Conservation (phyloP, 495 filamentous ascomycete genomes). For the Aspergillus bridgeri region DNA sequence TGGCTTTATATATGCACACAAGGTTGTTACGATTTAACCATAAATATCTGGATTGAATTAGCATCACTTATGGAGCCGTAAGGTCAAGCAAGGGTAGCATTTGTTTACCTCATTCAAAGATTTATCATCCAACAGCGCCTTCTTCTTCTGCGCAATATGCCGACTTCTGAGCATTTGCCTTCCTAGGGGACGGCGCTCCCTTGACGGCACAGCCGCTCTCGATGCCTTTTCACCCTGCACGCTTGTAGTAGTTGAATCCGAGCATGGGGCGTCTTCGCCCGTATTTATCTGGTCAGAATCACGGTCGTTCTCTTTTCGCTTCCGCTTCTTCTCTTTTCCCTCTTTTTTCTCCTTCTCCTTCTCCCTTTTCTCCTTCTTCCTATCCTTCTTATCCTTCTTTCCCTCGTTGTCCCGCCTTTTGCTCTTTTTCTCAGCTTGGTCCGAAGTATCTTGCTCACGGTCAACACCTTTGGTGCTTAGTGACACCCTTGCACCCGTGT, state of each 20-base stretch:
- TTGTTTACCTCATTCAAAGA: slow-evolving; percentile 69
- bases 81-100: background rate
- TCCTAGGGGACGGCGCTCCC: slow-evolving; percentile 44
- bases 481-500: background rate
- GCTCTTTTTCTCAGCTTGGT: slow-evolving; percentile 10
- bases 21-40: slow-evolving; percentile 54
- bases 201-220: slow-evolving; percentile 23
- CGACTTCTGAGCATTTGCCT: slow-evolving; percentile 64
- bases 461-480: slow-evolving; percentile 20
- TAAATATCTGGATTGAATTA: slow-evolving; percentile 56
- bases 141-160: slow-evolving; percentile 75
- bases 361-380: slow-evolving; percentile 19
- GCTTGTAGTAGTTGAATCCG: slow-evolving; percentile 18
- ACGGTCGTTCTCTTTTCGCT: slow-evolving; percentile 45
- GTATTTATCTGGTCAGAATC: slow-evolving; percentile 8
- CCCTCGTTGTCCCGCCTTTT: slow-evolving; percentile 20
- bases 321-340: slow-evolving; percentile 48
- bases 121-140: slow-evolving; percentile 65
- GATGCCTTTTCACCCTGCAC: slow-evolving; percentile 18
- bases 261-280: slow-evolving; percentile 10
- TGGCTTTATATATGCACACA: background rate
- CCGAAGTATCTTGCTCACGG: slow-evolving; percentile 2
- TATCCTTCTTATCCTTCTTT: slow-evolving; percentile 23
- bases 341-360: slow-evolving; percentile 43
- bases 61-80: background rate